A percentile compares a stretch with the other conserved stretches of the same genome.
Conservation (phyloP, 169 alveolate genomes). For the Theileria luwenshuni region DNA sequence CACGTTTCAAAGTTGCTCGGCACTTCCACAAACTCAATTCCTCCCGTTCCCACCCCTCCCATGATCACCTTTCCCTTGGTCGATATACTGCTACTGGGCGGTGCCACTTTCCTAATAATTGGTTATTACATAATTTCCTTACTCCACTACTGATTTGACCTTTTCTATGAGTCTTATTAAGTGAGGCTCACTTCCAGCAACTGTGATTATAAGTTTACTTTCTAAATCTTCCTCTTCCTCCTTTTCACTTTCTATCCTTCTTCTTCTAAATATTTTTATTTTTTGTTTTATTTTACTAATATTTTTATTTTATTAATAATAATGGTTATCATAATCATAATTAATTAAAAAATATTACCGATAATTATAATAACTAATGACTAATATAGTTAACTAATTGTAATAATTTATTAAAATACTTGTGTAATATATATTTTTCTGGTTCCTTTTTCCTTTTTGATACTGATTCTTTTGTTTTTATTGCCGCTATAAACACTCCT, state of each 20-base stretch:
- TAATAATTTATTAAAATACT: too few species aligned
- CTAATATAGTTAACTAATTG: too few species aligned
- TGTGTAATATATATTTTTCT: background rate
- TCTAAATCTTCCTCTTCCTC: slow-evolving; percentile 45
- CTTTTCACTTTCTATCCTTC: background rate
- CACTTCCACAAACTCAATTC: slow-evolving; percentile 75
- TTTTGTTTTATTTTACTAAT: background rate
- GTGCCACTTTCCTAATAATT: slow-evolving; percentile 39
- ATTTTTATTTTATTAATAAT: background rate
- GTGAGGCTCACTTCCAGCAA: slow-evolving; percentile 58
- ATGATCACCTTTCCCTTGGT: slow-evolving; percentile 71
- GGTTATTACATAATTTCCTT: background rate
- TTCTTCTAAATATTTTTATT: slow-evolving; percentile 7
- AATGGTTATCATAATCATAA: background rate
- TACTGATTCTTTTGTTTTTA: background rate
- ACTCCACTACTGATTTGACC: slow-evolving; percentile 36
- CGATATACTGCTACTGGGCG: slow-evolving; percentile 75
- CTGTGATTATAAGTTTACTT: slow-evolving; percentile 45
- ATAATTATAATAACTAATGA: too few species aligned
- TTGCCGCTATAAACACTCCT: slow-evolving; percentile 16
- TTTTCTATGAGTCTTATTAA: slow-evolving; percentile 43
- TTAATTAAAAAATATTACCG: too few species aligned
- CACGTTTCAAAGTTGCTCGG: slow-evolving; percentile 76
- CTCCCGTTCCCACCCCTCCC: slow-evolving; percentile 81
- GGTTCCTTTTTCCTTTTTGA: background rate